phyloP scores from a whole-genome alignment of 1,139 yeast genomes.

The Yamadazyma songkhlaensis region DNA sequence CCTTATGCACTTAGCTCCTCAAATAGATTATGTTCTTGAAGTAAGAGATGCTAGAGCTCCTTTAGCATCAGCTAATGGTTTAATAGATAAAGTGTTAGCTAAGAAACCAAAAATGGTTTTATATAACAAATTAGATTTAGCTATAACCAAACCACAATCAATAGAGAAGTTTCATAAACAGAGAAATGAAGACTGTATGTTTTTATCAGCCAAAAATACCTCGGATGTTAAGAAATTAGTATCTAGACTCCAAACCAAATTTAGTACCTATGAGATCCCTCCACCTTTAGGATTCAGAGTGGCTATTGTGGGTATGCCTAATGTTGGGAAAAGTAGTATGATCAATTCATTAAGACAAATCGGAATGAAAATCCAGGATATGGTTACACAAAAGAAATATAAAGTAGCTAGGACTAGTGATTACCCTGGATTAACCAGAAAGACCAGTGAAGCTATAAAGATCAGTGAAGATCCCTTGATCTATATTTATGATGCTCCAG shows the following conservation, averaged over 20 bases:
- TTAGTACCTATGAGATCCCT: slow-evolving; percentile 49
- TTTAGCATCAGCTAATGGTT: slow-evolving; percentile 71
- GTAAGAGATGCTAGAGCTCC: slow-evolving; percentile 91
- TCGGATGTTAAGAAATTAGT: slow-evolving; percentile 53
- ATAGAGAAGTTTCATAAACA: slow-evolving; percentile 53
- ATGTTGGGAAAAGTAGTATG: slow-evolving; percentile 94
- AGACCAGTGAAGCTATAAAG: slow-evolving; percentile 73
- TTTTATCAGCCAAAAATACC: slow-evolving; percentile 57
- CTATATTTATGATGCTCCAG: slow-evolving; percentile 86
- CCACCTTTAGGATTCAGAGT: slow-evolving; percentile 82
- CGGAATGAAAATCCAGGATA: slow-evolving; percentile 28
- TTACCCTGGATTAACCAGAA: slow-evolving; percentile 86
- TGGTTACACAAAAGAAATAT: slow-evolving; percentile 24
- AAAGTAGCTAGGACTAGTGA: slow-evolving; percentile 87
- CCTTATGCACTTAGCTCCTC: slow-evolving; percentile 72
- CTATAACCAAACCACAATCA: slow-evolving; percentile 28
- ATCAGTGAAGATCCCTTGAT: slow-evolving; percentile 64
- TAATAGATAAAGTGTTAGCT: slow-evolving; percentile 68
- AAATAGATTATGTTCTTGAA: slow-evolving; percentile 78
- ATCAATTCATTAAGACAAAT: slow-evolving; percentile 69
- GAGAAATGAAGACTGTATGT: slow-evolving; percentile 51
- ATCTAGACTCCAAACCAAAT: slow-evolving; percentile 43
- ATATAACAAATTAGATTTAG: slow-evolving; percentile 67
- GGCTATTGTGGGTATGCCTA: slow-evolving; percentile 92
- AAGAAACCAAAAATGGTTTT: slow-evolving; percentile 58